Evolutionary conservation across 306 rosid species (phyloP).

Genomic region (Comarum palustre): DNA sequence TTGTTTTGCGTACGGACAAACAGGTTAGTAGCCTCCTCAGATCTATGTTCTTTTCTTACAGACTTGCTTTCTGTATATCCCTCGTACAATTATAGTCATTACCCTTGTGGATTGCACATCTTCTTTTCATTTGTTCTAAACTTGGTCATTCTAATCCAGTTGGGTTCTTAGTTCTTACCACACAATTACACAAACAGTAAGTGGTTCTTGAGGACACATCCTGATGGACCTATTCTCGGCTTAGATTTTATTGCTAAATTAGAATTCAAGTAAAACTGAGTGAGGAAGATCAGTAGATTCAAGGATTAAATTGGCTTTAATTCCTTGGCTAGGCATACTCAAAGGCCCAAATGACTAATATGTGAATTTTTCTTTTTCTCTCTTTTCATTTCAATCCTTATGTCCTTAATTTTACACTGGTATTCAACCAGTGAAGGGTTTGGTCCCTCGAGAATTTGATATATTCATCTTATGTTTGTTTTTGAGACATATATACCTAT

Average conservation of each 20-base stretch:
- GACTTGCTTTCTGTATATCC: slow-evolving; percentile 9
- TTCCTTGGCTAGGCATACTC: background rate
- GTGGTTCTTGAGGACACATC: background rate
- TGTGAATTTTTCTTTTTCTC: background rate
- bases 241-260: background rate
- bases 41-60: slow-evolving; percentile 25
- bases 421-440: background rate
- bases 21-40: slow-evolving; percentile 55
- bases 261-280: background rate
- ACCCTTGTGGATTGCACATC: background rate
- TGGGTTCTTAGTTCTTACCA: background rate
- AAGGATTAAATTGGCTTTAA: background rate
- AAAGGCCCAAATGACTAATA: background rate
- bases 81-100: background rate
- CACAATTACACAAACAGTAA: background rate
- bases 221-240: background rate
- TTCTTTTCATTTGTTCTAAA: background rate
- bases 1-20: slow-evolving; percentile 98
- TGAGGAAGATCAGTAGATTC: background rate
- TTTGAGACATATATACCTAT: background rate
- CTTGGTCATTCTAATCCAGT: background rate
- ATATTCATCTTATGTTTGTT: background rate
- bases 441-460: background rate
- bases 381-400: background rate
- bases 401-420: background rate